Evolutionary conservation across 2,329 filamentous ascomycete genomes (phyloP).

Genomic region (Trichoderma afroharzianum): DNA sequence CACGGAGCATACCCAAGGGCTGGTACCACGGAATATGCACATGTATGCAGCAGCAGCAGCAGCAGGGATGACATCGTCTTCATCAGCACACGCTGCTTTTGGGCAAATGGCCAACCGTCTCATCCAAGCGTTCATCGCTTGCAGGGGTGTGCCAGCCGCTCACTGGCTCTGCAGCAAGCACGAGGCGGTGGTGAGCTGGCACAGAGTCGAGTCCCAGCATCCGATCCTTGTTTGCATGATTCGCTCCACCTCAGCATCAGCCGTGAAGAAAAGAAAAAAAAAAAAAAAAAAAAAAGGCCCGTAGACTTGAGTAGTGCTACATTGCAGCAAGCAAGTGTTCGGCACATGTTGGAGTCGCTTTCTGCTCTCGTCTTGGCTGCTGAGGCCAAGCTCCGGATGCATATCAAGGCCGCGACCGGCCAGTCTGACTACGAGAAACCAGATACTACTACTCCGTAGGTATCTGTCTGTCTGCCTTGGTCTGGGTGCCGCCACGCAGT

Average conservation of each 20-base stretch:
- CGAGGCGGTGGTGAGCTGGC: conserved; percentile 19
- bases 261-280: background rate
- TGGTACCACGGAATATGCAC: background rate
- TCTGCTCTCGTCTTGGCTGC: background rate
- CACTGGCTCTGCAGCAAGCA: conserved; percentile 14
- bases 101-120: background rate
- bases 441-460: too few species aligned
- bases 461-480: background rate
- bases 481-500: conserved; percentile 5
- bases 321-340: background rate
- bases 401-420: conserved; percentile 14
- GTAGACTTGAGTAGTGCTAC: background rate
- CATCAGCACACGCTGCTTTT: background rate
- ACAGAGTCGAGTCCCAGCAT: conserved; percentile 9
- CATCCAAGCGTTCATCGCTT: conserved; percentile 11
- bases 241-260: conserved; percentile 4
- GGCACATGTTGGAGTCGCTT: background rate
- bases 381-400: conserved; percentile 7
- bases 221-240: background rate
- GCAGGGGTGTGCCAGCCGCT: conserved; percentile 5
- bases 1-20: background rate
- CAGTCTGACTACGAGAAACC: conserved; percentile 1
- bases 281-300: background rate
- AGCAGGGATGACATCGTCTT: conserved; percentile 9
- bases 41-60: background rate